phyloP scores from a whole-genome alignment of 805 yeast species.

The Starmerella sp. region DNA sequence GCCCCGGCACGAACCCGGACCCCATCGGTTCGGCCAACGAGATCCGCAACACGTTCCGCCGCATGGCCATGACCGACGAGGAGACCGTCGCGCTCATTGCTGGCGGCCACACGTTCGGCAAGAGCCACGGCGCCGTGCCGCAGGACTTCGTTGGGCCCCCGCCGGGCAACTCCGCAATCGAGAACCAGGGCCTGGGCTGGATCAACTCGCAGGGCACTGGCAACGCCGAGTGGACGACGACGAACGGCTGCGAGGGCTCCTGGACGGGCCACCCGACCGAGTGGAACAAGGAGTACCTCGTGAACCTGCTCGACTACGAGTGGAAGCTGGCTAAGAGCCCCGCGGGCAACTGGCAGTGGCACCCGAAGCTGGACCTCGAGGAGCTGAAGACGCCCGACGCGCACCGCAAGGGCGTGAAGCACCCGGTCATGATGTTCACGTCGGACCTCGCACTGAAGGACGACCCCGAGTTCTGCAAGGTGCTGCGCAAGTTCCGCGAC shows the following conservation, averaged over 20 bases:
- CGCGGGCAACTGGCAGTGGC: conserved; percentile 19
- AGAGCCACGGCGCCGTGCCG: conserved; percentile 19
- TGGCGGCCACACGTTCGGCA: conserved; percentile 20
- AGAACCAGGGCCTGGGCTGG: conserved; percentile 20
- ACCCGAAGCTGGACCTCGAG: conserved; percentile 3
- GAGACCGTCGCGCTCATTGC: conserved; percentile 21
- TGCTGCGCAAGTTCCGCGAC: conserved; percentile 6
- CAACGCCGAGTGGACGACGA: conserved; percentile 18
- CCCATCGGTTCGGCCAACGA: conserved; percentile 16
- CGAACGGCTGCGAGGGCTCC: conserved; percentile 20
- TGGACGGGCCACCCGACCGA: conserved; percentile 14
- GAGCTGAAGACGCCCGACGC: conserved; percentile 17
- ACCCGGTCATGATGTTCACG: conserved; percentile 17
- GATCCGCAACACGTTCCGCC: conserved; percentile 18
- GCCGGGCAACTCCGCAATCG: conserved; percentile 16
- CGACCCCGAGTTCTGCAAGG: conserved; percentile 8
- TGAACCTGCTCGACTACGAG: conserved; percentile 13
- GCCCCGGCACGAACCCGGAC: conserved; percentile 17
- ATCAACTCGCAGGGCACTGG: conserved; percentile 14
- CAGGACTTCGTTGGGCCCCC: conserved; percentile 13
- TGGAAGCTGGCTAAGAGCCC: conserved; percentile 14
- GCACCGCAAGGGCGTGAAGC: conserved; percentile 9
- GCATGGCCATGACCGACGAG: conserved; percentile 20
- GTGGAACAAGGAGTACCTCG: conserved; percentile 13
- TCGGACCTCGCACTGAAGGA: conserved; percentile 13